These are phyloP conservation scores for Canna indica DNA, from an alignment of 176 grass and related monocot genomes.

Conservation along the genomic window DNA sequence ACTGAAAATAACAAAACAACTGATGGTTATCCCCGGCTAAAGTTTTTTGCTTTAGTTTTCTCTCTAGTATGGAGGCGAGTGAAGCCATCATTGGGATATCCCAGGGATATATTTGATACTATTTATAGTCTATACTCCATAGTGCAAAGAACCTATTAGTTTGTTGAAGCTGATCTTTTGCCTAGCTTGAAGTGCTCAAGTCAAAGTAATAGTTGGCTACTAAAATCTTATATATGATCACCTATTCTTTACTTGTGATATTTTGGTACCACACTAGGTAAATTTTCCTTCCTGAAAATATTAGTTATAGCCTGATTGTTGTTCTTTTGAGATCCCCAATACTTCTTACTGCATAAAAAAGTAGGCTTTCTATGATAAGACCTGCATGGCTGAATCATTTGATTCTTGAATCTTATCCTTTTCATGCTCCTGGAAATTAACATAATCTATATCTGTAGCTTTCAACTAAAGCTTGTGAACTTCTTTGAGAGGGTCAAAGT, in stretches of 20 bases:
- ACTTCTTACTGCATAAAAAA: neutral
- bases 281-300: neutral
- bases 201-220: neutral
- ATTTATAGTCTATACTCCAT: no score
- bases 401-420: no score
- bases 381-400: no score
- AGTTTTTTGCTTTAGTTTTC: no score
- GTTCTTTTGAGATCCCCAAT: neutral
- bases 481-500: no score
- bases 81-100: neutral
- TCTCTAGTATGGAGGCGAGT: neutral
- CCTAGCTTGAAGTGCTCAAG: neutral
- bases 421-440: neutral
- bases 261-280: neutral
- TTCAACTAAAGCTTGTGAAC: no score
- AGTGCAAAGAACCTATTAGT: neutral
- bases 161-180: neutral
- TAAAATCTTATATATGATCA: no score
- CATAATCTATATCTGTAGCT: no score
- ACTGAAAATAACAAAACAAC: no score
- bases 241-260: neutral
- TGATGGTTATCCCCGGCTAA: no score
- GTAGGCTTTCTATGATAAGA: neutral
- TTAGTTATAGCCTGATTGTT: neutral
- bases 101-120: neutral